A percentile compares a stretch with the other conserved stretches of the same genome.
phyloP scores from a whole-genome alignment of 345 rosid species.

The Populus pruinosa region DNA sequence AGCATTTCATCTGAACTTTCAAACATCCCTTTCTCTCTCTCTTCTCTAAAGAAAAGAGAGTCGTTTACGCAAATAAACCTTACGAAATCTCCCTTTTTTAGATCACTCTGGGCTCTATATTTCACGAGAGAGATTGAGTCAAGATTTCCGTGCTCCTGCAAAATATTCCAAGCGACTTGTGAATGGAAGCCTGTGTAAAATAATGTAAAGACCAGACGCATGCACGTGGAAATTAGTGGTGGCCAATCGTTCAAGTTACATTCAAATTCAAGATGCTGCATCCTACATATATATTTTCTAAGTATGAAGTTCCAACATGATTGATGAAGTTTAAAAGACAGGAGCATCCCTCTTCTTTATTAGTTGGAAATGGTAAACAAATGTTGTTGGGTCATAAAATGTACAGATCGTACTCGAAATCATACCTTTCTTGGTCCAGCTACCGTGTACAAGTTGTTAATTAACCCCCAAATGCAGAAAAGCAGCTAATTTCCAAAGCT shows the following conservation, averaged over 20 bases:
- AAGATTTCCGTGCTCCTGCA: neutral
- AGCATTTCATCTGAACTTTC: too few species aligned
- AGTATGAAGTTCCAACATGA: neutral
- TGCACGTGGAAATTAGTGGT: neutral
- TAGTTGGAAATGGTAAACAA: neutral
- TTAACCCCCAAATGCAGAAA: too few species aligned
- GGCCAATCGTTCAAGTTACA: neutral
- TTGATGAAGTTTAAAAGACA: neutral
- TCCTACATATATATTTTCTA: neutral
- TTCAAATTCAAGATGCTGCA: neutral
- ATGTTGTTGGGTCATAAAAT: neutral
- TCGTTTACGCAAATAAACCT: neutral
- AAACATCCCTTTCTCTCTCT: too few species aligned
- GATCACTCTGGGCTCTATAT: neutral
- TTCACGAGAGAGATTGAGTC: neutral
- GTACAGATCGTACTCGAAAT: conserved; percentile 10
- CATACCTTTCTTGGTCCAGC: neutral
- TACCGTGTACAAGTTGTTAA: neutral
- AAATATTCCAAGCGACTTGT: neutral
- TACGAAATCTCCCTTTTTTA: too few species aligned
- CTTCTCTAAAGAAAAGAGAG: neutral
- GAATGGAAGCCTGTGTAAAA: neutral
- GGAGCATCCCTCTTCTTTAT: neutral
- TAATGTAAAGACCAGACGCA: neutral
- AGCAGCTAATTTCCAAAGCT: neutral